A percentile compares a stretch with the other conserved stretches of the same genome.
Evolutionary conservation across 1,284 basidiomycete species (phyloP).

Genomic region (Rhodotorula sp.): DNA sequence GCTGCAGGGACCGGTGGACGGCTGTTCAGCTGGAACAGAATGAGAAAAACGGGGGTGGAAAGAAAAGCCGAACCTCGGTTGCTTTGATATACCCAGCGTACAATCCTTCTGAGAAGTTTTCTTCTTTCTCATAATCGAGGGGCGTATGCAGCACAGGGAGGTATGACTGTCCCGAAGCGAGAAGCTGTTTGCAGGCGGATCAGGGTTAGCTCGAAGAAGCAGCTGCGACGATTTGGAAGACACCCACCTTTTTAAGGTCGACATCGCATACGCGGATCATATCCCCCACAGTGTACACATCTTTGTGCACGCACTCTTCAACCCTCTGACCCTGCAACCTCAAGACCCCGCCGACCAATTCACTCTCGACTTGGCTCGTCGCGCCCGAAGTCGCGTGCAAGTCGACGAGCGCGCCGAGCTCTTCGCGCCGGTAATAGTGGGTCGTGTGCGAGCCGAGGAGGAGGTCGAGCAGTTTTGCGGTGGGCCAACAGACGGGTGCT

Average conservation of each 20-base stretch:
- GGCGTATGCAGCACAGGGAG: neutral
- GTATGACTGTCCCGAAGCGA: neutral
- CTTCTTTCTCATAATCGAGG: neutral
- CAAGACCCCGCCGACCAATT: slow-evolving; percentile 68
- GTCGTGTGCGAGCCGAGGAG: slow-evolving; percentile 54
- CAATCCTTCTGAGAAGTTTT: neutral
- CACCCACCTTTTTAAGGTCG: slow-evolving; percentile 11
- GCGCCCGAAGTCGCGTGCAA: slow-evolving; percentile 43
- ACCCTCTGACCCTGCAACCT: slow-evolving; percentile 54
- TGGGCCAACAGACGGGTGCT: slow-evolving; percentile 48
- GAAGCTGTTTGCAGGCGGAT: neutral
- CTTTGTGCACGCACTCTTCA: neutral
- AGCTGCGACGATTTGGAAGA: neutral
- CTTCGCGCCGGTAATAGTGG: slow-evolving; percentile 51
- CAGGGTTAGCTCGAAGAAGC: too few species aligned
- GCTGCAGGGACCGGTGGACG: neutral
- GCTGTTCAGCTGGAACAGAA: neutral
- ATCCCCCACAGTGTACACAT: slow-evolving; percentile 4
- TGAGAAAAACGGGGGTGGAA: too few species aligned
- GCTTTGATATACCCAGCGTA: slow-evolving; percentile 8
- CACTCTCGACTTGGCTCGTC: slow-evolving; percentile 51
- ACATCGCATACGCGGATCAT: slow-evolving; percentile 20
- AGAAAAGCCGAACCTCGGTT: slow-evolving; percentile 11
- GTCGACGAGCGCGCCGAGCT: slow-evolving; percentile 51
- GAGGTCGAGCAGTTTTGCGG: slow-evolving; percentile 50